Base-by-base conservation (phyloP, 257 asterid genomes). In the Thymus mandschuricus region DNA sequence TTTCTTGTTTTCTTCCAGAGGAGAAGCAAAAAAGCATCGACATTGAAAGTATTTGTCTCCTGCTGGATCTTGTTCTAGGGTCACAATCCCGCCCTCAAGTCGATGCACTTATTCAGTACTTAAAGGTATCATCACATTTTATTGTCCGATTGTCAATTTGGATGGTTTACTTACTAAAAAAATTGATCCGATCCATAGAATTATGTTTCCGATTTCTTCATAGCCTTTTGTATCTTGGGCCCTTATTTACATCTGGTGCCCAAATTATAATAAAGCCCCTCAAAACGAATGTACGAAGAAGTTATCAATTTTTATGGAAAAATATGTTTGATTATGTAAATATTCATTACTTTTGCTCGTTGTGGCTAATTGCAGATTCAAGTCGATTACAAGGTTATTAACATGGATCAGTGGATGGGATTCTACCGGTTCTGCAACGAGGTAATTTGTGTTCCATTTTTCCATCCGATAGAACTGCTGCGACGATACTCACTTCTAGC, bases 331-430 rank as follows among this genome's bases (percentile, higher is more conserved):
- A 52, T n/a, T 52, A 52, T 38, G 59, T 15, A 33, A 69, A 41
- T 73, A 52, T 63, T 76, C 46, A 63, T 11, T 33, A 13, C 21
- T 44, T 40, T 15, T 60, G 63, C 64, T 35, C 43, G 38, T 21
- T 43, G 40, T 69, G 75, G 61, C 10, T 72, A 67, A 62, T 63
- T 40, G 43, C 91, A 93, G 98, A 75, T 70, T 60, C 98, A 93
- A 83, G 74, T n/a, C 8, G 96, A 91, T 61, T 90, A 87, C 76
- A 91, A 85, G 83, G 98, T 88, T 77, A 84, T 93, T 64, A 91
- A 83, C 86, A 78, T 82, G 92, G 97, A 93, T 84, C 97, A 93
- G 55, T 93, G 98, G 98, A 83, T 81, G 75, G 93, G 89, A 41
- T 82, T 92, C 83, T 86, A 74, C 75, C 87, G 96, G 50, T 92